Evolutionary conservation across 805 yeast species (phyloP), one percentile per base, ranked within the genome.

Genomic region (Saccharomycodes ludwigii): DNA sequence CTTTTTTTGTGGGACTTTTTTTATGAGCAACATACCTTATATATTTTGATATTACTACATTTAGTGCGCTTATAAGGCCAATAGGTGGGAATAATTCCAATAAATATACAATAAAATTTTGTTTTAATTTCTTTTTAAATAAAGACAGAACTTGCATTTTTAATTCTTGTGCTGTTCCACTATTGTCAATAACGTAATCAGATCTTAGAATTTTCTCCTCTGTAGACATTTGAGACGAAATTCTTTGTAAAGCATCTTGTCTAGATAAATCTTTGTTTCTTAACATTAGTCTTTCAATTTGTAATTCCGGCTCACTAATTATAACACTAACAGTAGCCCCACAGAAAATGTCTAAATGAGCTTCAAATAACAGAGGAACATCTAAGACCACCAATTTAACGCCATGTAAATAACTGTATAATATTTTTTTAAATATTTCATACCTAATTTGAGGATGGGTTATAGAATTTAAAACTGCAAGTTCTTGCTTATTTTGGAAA

Each of bases 351-450:
- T 83, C 74, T 42, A 88, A 60, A 2, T 73, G 71, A 21, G 84
- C 67, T 52, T 91, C 98, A 53, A 82, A 91, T 13, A 91, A 58
- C 23, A 91, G 59, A 1, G 99, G 99, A 3, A 93, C 88, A 47
- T 91, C 99, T 30, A 91, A 54, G 0, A 91, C 58, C 3, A 84
- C 85, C 47, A 84, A 43, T 10, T 62, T 52, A 27, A 71, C 48
- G 10, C 83, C 72, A 7, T 50, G 39, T 10, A 83, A 19, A 65
- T 85, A 91, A 12, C 71, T 69, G 31, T 41, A 36, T 2, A 77
- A 22, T 1, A 83, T 57, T 42, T 68, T 70, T 54, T 65, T 58
- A 6, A 70, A 50, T 47, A 88, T 83, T 28, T 71, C 79, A 27
- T 50, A 47, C 40, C 66, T 59, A 2, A 91, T 86, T 5, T 83